A percentile compares a stretch with the other conserved stretches of the same genome.
phyloP scores from a whole-genome alignment of 192 early-diverging fungal genomes.

The Coemansia sp. region DNA sequence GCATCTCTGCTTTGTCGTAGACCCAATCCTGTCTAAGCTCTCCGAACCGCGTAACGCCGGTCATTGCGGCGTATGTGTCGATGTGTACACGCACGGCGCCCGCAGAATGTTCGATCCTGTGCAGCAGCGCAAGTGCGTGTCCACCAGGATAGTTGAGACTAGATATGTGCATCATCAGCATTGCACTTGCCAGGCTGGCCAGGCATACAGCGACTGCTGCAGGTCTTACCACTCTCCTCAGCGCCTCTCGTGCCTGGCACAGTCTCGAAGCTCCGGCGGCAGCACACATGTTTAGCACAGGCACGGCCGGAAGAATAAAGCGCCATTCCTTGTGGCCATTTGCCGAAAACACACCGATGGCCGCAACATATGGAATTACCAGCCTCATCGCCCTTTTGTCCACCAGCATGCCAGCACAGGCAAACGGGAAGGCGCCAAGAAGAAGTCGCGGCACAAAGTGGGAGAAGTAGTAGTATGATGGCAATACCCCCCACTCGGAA shows the following conservation, averaged over 20 bases:
- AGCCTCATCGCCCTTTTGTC: slow-evolving; percentile 58
- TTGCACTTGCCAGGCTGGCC: slow-evolving; percentile 8
- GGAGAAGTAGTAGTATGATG: slow-evolving; percentile 73
- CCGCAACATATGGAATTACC: slow-evolving; percentile 58
- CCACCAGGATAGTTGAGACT: slow-evolving; percentile 90
- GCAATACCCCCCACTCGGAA: slow-evolving; percentile 55
- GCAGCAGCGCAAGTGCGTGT: slow-evolving; percentile 65
- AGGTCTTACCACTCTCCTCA: slow-evolving; percentile 23
- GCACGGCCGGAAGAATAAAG: slow-evolving; percentile 86
- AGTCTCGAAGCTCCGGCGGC: slow-evolving; percentile 52
- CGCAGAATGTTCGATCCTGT: slow-evolving; percentile 48
- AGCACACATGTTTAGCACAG: slow-evolving; percentile 75
- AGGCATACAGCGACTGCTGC: neutral
- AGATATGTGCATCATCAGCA: slow-evolving; percentile 60
- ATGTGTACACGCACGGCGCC: slow-evolving; percentile 60
- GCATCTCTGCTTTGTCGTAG: slow-evolving; percentile 68
- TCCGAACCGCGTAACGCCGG: slow-evolving; percentile 80
- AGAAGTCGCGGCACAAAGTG: slow-evolving; percentile 75
- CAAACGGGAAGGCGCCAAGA: slow-evolving; percentile 69
- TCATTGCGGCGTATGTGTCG: slow-evolving; percentile 76
- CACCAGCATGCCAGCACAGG: slow-evolving; percentile 47
- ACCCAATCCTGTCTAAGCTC: slow-evolving; percentile 59
- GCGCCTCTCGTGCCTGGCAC: neutral
- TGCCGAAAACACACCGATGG: slow-evolving; percentile 68
- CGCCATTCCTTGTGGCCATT: slow-evolving; percentile 95